A percentile compares a stretch with the other conserved stretches of the same genome.
Evolutionary conservation across 192 early-diverging fungal species (phyloP).

Genomic region (Coemansia furcata): DNA sequence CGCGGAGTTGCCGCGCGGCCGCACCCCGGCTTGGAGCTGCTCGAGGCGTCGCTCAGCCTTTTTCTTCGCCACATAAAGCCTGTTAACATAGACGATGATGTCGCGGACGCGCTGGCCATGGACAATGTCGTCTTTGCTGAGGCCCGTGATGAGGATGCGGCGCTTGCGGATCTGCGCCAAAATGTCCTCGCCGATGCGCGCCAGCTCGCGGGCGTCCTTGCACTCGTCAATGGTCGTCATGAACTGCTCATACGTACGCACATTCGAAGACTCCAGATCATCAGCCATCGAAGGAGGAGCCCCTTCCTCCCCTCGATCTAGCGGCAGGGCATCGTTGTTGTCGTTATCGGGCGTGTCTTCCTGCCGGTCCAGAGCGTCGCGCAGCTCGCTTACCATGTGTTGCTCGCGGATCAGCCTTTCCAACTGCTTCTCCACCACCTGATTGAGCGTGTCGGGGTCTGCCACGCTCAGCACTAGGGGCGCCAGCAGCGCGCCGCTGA

Average conservation of each 20-base stretch:
- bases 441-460: slow-evolving; percentile 89
- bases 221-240: slow-evolving; percentile 70
- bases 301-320: background rate
- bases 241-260: slow-evolving; percentile 70
- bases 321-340: background rate
- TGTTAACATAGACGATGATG: slow-evolving; percentile 70
- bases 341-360: slow-evolving; percentile 21
- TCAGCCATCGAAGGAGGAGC: background rate
- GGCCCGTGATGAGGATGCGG: slow-evolving; percentile 55
- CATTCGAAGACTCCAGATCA: background rate
- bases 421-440: slow-evolving; percentile 65
- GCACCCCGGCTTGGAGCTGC: slow-evolving; percentile 36
- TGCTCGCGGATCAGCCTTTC: slow-evolving; percentile 50
- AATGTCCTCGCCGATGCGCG: slow-evolving; percentile 65
- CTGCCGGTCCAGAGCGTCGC: slow-evolving; percentile 67
- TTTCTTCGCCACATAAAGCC: slow-evolving; percentile 69
- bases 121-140: slow-evolving; percentile 71
- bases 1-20: slow-evolving; percentile 1
- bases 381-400: slow-evolving; percentile 70
- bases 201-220: slow-evolving; percentile 60
- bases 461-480: slow-evolving; percentile 66
- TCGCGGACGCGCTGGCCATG: slow-evolving; percentile 75
- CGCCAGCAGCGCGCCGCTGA: slow-evolving; percentile 65
- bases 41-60: slow-evolving; percentile 72
- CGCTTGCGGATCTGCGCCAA: slow-evolving; percentile 74